These are phyloP conservation scores for Ophiocordyceps camponoti-saundersi DNA, from an alignment of 2,329 filamentous ascomycete species.

Conservation along the genomic window DNA sequence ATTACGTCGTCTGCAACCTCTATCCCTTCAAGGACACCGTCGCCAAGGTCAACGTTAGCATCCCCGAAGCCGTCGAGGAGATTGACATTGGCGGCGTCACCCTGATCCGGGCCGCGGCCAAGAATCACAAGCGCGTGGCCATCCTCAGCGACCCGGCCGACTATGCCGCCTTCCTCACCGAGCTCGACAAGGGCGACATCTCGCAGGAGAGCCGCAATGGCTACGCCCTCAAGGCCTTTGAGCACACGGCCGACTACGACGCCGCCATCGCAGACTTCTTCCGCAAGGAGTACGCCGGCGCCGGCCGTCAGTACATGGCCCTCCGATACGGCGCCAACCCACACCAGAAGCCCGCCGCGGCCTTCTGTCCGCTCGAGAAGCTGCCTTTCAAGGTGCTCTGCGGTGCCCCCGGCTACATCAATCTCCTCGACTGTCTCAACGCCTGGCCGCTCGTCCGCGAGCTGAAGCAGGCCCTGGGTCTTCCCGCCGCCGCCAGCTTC, in stretches of 20 bases:
- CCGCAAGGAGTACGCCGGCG: conserved; percentile 84
- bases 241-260: conserved; percentile 96
- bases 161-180: conserved; percentile 85
- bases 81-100: conserved; percentile 98
- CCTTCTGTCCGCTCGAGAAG: conserved; percentile 53
- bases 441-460: conserved; percentile 96
- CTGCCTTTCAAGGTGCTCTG: conserved; percentile 91
- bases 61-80: conserved; percentile 93
- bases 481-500: conserved; percentile 90
- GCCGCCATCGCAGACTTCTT: conserved; percentile 91
- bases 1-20: conserved; percentile 94
- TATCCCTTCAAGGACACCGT: conserved; percentile 99
- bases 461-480: conserved; percentile 71
- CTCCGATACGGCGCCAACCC: conserved; percentile 95
- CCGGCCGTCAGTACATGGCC: conserved; percentile 65
- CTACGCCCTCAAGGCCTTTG: conserved; percentile 94
- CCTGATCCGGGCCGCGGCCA: conserved; percentile 86
- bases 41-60: conserved; percentile 90
- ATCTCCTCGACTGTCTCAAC: conserved; percentile 89
- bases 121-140: conserved; percentile 92
- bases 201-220: conserved; percentile 69
- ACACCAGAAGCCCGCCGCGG: conserved; percentile 91
- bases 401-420: conserved; percentile 90
- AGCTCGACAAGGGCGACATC: conserved; percentile 76
- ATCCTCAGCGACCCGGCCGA: conserved; percentile 89